These are phyloP conservation scores for Thalassiosira sp. DNA, from an alignment of 352 stramenopile genomes.

Conservation along the genomic window DNA sequence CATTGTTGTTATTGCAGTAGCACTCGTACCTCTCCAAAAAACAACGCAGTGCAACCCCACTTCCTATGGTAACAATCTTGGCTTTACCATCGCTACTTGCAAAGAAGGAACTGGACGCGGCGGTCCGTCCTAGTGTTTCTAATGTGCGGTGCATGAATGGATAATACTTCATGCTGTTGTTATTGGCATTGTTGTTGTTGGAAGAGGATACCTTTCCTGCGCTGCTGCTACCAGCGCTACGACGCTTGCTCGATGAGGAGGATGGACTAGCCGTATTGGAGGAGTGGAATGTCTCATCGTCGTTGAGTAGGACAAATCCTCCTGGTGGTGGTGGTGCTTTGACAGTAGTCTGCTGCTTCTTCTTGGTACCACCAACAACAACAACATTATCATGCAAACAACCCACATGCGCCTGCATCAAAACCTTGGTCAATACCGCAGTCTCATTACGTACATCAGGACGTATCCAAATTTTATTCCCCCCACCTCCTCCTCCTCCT, in stretches of 20 bases:
- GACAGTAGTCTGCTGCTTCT: neutral
- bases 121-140: slow-evolving; percentile 46
- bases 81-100: slow-evolving; percentile 13
- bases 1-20: no score
- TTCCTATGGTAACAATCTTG: slow-evolving; percentile 34
- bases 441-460: slow-evolving; percentile 61
- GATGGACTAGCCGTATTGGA: slow-evolving; percentile 3
- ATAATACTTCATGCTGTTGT: slow-evolving; percentile 26
- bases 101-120: slow-evolving; percentile 7
- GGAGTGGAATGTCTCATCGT: slow-evolving; percentile 46
- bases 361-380: neutral
- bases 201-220: neutral
- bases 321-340: neutral
- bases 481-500: neutral
- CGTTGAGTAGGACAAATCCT: slow-evolving; percentile 32
- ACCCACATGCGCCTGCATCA: slow-evolving; percentile 52
- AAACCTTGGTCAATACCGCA: slow-evolving; percentile 51
- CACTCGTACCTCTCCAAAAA: slow-evolving; percentile 20
- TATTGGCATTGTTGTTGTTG: neutral
- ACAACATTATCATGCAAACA: slow-evolving; percentile 45
- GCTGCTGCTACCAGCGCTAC: neutral
- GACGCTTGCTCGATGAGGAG: neutral
- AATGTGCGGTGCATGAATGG: slow-evolving; percentile 60
- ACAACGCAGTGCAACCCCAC: slow-evolving; percentile 27
- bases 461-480: slow-evolving; percentile 17